phyloP scores from a whole-genome alignment of 108 stramenopile genomes.

The Skeletonema marinoi region DNA sequence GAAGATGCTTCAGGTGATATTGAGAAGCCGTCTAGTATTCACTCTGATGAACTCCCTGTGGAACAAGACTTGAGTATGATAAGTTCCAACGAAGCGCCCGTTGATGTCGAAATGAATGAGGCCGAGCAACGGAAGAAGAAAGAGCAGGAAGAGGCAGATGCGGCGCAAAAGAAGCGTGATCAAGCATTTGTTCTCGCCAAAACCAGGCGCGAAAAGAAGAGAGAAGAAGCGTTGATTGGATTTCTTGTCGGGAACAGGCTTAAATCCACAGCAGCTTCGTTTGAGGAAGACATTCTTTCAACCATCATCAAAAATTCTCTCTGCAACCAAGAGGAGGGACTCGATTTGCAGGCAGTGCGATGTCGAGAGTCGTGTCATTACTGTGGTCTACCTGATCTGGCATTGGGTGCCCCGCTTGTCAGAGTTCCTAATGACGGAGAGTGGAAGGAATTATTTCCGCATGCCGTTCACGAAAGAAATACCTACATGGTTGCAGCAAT shows the following conservation, averaged over 20 bases:
- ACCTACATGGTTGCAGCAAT: constrained; percentile 68
- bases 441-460: constrained; percentile 74
- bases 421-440: constrained; percentile 75
- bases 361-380: constrained; percentile 73
- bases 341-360: constrained; percentile 55
- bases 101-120: constrained; percentile 19
- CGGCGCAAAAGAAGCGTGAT: constrained; percentile 48
- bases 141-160: constrained; percentile 51
- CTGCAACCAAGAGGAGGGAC: constrained; percentile 50
- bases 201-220: constrained; percentile 59
- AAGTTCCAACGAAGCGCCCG: constrained; percentile 19
- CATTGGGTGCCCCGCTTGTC: constrained; percentile 76
- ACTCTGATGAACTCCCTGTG: constrained; percentile 1
- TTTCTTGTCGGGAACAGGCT: constrained; percentile 70
- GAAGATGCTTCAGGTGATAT: constrained; percentile 9
- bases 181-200: constrained; percentile 50
- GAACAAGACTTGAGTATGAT: constrained; percentile 11
- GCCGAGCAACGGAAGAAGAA: constrained; percentile 34
- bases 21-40: background rate
- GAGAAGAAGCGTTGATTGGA: constrained; percentile 73
- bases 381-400: constrained; percentile 77
- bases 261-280: constrained; percentile 70
- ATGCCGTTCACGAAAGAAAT: constrained; percentile 48
- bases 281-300: constrained; percentile 77
- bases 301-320: constrained; percentile 64